phyloP scores from a whole-genome alignment of 441 rosid genomes.

The Eutrema salsugineum region DNA sequence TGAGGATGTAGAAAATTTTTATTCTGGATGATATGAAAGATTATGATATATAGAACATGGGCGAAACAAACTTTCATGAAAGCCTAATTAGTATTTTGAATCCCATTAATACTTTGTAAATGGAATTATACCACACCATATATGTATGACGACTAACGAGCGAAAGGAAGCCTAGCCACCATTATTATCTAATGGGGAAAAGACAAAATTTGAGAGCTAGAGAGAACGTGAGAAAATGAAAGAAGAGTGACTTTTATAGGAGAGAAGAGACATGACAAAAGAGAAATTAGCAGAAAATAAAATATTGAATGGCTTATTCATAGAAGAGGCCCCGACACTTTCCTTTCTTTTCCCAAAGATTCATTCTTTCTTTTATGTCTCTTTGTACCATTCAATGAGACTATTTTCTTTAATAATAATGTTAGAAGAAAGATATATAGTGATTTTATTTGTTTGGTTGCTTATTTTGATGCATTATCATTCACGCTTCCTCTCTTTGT shows the following conservation, averaged over 20 bases:
- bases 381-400: slow-evolving; percentile 23
- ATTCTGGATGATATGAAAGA: neutral
- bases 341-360: slow-evolving; percentile 20
- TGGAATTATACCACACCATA: neutral
- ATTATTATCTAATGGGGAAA: slow-evolving; percentile 1
- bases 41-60: neutral
- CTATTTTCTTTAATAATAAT: slow-evolving; percentile 4
- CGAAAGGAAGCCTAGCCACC: neutral
- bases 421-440: neutral
- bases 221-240: slow-evolving; percentile 21
- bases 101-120: neutral
- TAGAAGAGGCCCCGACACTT: slow-evolving; percentile 30
- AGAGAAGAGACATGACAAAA: slow-evolving; percentile 23
- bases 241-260: slow-evolving; percentile 26
- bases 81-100: neutral
- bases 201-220: neutral
- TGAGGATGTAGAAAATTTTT: neutral
- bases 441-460: neutral
- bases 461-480: slow-evolving; percentile 22
- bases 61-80: neutral
- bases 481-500: slow-evolving; percentile 9
- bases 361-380: slow-evolving; percentile 27
- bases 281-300: neutral
- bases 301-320: slow-evolving; percentile 24
- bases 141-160: neutral